Evolutionary conservation across 1,139 yeast species (phyloP), one percentile per base, ranked within the genome.

Genomic region (Arxiozyma bovina): DNA sequence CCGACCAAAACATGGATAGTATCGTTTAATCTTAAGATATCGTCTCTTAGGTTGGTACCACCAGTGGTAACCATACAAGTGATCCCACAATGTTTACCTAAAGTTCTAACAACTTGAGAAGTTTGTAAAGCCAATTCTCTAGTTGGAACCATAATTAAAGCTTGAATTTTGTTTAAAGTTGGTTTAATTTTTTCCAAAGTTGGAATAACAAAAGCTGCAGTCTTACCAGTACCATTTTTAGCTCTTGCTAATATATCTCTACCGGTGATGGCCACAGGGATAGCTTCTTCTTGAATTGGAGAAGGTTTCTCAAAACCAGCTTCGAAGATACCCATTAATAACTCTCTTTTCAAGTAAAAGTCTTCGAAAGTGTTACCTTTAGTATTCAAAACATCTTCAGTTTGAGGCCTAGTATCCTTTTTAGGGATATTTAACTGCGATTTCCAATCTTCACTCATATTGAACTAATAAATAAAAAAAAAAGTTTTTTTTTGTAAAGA

Each of bases 21-120:
- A 54, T 93, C 98, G 67, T 87, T 82, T 66, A 93, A 79, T 77
- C 99, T 86, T 67, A 93, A 74, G 66, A 93, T 91, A 74, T 93
- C 99, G 73, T 93, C 99, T 73, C 87, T 84, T 63, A 93, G 78
- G 56, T 87, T 82, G 50, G 99, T 94, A 69, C 99, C 99, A 73
- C 99, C 99, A 20, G 99, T 93, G 71, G 98, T 87, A 57, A 93
- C 98, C 98, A 94, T 93, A 70, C 95, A 90, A 70, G 91, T 87
- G 61, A 89, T 77, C 42, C 91, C 93, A 72, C 93, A 77, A 73
- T 93, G 98, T 71, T 90, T 91, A 58, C 98, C 97, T 61, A 93
- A 79, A n/a, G 98, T 91, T 73, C 94, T 85, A 57, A 94, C 96
- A 46, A 93, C 99, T 72, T 93, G 98, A 22, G 97, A 88, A 12